Evolutionary conservation across 805 yeast genomes (phyloP).

Genomic region (Wickerhamiella sergipiensis): DNA sequence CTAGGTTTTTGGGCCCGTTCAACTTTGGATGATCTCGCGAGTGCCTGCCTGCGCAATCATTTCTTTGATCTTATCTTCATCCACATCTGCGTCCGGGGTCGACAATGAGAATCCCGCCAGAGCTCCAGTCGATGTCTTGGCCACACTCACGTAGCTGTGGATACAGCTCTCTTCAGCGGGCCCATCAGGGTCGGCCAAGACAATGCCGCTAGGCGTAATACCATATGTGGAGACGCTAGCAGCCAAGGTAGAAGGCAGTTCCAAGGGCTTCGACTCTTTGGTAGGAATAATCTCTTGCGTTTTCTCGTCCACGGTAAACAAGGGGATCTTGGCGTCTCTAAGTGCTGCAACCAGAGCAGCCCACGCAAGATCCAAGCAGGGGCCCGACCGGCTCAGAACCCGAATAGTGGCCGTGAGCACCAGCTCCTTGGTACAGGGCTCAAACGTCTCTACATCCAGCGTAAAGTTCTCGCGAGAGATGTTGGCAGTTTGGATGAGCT

Average conservation of each 20-base stretch:
- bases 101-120: conserved; percentile 3
- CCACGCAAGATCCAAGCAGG: conserved; percentile 67
- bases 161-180: conserved; percentile 65
- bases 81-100: neutral
- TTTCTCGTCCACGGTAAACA: conserved; percentile 47
- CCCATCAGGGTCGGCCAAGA: conserved; percentile 69
- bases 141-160: conserved; percentile 38
- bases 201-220: conserved; percentile 27
- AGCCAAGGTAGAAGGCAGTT: conserved; percentile 29
- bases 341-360: conserved; percentile 53
- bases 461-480: conserved; percentile 29
- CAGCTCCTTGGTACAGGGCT: conserved; percentile 30
- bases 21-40: neutral
- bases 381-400: conserved; percentile 72
- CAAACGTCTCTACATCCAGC: conserved; percentile 18
- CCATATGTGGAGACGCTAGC: conserved; percentile 42
- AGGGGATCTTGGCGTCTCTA: conserved; percentile 46
- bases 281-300: conserved; percentile 30
- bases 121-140: conserved; percentile 18
- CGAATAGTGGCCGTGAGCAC: conserved; percentile 61
- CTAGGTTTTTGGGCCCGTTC: no score
- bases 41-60: neutral
- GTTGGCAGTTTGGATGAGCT: conserved; percentile 43
- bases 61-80: neutral
- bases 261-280: conserved; percentile 23